Conservation (phyloP, 1,139 yeast genomes). For the Suhomyces bolitotheri region DNA sequence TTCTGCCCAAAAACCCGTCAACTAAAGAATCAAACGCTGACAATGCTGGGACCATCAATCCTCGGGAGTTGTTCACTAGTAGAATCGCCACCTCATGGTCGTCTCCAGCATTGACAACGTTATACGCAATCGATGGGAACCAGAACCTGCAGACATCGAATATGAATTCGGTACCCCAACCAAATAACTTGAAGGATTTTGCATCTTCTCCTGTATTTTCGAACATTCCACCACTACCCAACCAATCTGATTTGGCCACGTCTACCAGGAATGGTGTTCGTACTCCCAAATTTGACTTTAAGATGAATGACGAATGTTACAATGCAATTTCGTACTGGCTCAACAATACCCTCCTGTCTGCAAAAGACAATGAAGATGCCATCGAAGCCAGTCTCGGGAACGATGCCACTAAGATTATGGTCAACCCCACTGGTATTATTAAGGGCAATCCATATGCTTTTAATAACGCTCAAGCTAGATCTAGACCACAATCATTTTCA, state of each 20-base stretch:
- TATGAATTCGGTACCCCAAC: conserved; percentile 1
- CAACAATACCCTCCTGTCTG: conserved; percentile 18
- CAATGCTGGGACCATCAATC: conserved; percentile 21
- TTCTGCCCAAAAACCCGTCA: not conserved
- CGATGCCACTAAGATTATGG: conserved; percentile 15
- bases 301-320: conserved; percentile 44
- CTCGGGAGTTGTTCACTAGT: conserved; percentile 21
- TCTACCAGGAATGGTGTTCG: conserved; percentile 2
- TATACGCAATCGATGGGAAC: conserved; percentile 14
- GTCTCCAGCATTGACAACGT: conserved; percentile 21
- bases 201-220: conserved; percentile 1
- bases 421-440: conserved; percentile 17
- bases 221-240: conserved; percentile 16
- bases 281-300: conserved; percentile 28
- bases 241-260: conserved; percentile 9
- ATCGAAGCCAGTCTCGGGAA: conserved; percentile 5
- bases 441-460: conserved; percentile 10
- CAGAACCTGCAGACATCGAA: conserved; percentile 1
- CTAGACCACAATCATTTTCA: conserved; percentile 15
- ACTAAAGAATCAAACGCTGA: not conserved
- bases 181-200: conserved; percentile 1
- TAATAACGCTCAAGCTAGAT: conserved; percentile 1
- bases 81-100: conserved; percentile 18
- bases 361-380: conserved; percentile 3
- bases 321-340: conserved; percentile 43